Conservation (phyloP, 306 rosid species). For the Cicer chorassanicum region DNA sequence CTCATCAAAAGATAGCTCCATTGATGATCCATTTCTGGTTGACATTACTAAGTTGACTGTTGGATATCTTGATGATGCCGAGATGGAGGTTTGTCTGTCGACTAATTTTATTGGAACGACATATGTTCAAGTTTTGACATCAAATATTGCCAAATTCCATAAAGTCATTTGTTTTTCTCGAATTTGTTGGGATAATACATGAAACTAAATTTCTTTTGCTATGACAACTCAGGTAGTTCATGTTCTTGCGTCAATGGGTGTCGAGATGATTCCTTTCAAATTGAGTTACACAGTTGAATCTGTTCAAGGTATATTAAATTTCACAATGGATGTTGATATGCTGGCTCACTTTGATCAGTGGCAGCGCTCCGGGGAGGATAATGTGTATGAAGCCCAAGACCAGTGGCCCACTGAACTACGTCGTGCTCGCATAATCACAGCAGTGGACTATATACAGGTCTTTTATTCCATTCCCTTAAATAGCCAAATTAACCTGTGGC, state of each 20-base stretch:
- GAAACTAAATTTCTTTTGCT: slow-evolving; percentile 24
- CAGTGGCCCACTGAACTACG: slow-evolving; percentile 76
- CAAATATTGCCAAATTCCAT: slow-evolving; percentile 33
- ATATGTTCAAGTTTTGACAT: slow-evolving; percentile 35
- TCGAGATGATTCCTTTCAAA: slow-evolving; percentile 71
- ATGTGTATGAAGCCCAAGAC: slow-evolving; percentile 76
- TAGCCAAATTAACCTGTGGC: slow-evolving; percentile 15
- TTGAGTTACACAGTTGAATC: slow-evolving; percentile 66
- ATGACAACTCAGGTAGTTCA: slow-evolving; percentile 57
- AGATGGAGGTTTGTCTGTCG: slow-evolving; percentile 65
- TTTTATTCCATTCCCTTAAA: slow-evolving; percentile 27
- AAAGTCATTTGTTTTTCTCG: slow-evolving; percentile 14
- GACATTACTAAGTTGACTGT: slow-evolving; percentile 69
- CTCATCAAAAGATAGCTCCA: slow-evolving; percentile 63
- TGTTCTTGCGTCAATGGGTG: slow-evolving; percentile 71
- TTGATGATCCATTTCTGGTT: slow-evolving; percentile 68
- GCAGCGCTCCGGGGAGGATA: slow-evolving; percentile 70
- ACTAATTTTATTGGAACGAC: slow-evolving; percentile 24
- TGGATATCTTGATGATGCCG: slow-evolving; percentile 78
- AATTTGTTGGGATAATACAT: slow-evolving; percentile 12
- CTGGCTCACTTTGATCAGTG: slow-evolving; percentile 81
- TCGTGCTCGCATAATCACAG: slow-evolving; percentile 65
- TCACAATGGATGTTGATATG: slow-evolving; percentile 86
- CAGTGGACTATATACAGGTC: slow-evolving; percentile 80
- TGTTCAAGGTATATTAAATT: slow-evolving; percentile 78